phyloP scores from a whole-genome alignment of 768 basidiomycete genomes.

The Tubosaeta sp. region DNA sequence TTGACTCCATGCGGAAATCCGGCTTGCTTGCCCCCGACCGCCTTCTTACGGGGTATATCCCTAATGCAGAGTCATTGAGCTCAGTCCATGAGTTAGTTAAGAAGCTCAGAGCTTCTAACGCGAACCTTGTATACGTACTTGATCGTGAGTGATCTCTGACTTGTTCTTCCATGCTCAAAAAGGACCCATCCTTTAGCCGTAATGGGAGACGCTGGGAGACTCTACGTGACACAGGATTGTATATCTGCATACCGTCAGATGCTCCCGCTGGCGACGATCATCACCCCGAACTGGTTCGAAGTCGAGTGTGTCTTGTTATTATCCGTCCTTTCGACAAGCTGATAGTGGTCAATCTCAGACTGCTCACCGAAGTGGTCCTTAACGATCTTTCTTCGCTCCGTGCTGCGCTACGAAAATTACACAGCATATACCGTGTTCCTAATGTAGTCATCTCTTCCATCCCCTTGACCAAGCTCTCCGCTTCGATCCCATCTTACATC shows the following conservation, averaged over 20 bases:
- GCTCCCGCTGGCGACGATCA: slow-evolving; percentile 82
- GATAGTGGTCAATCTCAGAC: slow-evolving; percentile 38
- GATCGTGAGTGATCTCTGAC: slow-evolving; percentile 65
- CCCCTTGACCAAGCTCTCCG: slow-evolving; percentile 62
- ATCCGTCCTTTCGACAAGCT: background rate
- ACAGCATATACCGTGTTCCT: slow-evolving; percentile 69
- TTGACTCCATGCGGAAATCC: slow-evolving; percentile 69
- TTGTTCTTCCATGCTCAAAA: background rate
- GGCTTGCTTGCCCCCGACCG: slow-evolving; percentile 69
- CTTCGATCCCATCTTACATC: slow-evolving; percentile 46
- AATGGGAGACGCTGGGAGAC: slow-evolving; percentile 83
- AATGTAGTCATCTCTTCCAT: slow-evolving; percentile 93
- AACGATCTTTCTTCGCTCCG: slow-evolving; percentile 63
- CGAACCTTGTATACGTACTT: slow-evolving; percentile 75
- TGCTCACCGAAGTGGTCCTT: slow-evolving; percentile 70
- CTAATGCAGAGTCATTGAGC: slow-evolving; percentile 71
- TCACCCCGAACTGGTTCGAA: slow-evolving; percentile 98
- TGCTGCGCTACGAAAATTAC: slow-evolving; percentile 66
- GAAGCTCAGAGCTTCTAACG: slow-evolving; percentile 54
- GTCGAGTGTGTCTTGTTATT: slow-evolving; percentile 61
- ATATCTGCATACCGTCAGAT: slow-evolving; percentile 81
- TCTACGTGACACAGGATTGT: slow-evolving; percentile 87
- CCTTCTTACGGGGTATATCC: slow-evolving; percentile 89
- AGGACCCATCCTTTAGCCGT: slow-evolving; percentile 56
- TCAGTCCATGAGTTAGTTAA: slow-evolving; percentile 60